phyloP scores from a whole-genome alignment of 495 filamentous ascomycete genomes.

The Daldinia vernicosa region DNA sequence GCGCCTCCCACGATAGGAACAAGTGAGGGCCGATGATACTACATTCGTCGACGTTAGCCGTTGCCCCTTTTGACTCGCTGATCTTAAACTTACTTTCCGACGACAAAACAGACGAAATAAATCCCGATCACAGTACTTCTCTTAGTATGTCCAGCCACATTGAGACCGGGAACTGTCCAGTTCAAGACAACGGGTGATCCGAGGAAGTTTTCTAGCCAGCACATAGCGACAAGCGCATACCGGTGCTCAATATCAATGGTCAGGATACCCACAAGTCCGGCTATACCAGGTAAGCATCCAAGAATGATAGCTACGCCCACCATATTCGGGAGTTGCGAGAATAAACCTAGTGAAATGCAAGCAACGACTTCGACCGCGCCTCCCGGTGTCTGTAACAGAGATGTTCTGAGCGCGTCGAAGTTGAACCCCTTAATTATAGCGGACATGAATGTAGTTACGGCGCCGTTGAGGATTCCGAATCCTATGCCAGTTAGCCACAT shows the following conservation, averaged over 20 bases:
- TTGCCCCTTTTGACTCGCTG: neutral
- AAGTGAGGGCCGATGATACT: conserved; percentile 49
- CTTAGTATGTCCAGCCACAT: conserved; percentile 49
- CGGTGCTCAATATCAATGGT: conserved; percentile 52
- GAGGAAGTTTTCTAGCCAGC: conserved; percentile 59
- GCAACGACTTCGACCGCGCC: conserved; percentile 55
- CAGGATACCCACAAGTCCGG: conserved; percentile 36
- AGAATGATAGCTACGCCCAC: conserved; percentile 39
- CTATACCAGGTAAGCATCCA: conserved; percentile 38
- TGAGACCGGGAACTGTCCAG: conserved; percentile 42
- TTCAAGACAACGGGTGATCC: conserved; percentile 53
- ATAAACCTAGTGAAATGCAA: conserved; percentile 48
- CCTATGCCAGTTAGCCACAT: conserved; percentile 50
- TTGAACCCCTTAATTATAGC: conserved; percentile 57
- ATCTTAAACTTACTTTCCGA: conserved; percentile 28
- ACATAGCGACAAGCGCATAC: conserved; percentile 62
- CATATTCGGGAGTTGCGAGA: conserved; percentile 52
- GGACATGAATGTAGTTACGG: conserved; percentile 57
- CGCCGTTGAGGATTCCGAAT: conserved; percentile 57
- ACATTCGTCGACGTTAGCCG: conserved; percentile 22
- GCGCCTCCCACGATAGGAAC: conserved; percentile 44
- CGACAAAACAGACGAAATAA: conserved; percentile 45
- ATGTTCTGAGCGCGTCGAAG: conserved; percentile 46
- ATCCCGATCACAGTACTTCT: conserved; percentile 44
- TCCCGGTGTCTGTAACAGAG: conserved; percentile 57